phyloP scores from a whole-genome alignment of 805 yeast genomes.

The Yarrowia yakushimensis region DNA sequence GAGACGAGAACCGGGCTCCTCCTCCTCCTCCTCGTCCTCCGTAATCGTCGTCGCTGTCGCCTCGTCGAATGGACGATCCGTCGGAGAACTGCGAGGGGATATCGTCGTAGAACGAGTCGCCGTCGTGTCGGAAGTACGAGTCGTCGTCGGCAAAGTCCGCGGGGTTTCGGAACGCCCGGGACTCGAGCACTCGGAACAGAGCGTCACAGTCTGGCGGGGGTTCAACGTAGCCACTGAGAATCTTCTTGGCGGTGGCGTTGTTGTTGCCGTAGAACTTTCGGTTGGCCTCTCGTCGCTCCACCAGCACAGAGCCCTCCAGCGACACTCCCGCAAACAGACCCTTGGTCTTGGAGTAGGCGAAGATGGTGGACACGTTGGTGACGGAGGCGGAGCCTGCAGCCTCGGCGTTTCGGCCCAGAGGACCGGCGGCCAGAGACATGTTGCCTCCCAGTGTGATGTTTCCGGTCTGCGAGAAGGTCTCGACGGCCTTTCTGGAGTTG shows the following conservation, averaged over 20 bases:
- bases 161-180: constrained; percentile 64
- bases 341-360: constrained; percentile 90
- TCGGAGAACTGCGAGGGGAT: constrained; percentile 67
- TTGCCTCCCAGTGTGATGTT: constrained; percentile 94
- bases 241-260: constrained; percentile 80
- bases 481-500: constrained; percentile 83
- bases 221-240: constrained; percentile 82
- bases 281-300: constrained; percentile 97
- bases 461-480: constrained; percentile 89
- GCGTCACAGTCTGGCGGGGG: constrained; percentile 90
- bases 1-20: constrained; percentile 22
- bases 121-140: constrained; percentile 47
- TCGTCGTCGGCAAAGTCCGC: constrained; percentile 44
- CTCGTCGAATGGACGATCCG: constrained; percentile 37
- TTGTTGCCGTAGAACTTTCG: constrained; percentile 85
- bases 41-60: constrained; percentile 30
- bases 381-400: constrained; percentile 94
- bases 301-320: constrained; percentile 89
- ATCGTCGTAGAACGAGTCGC: constrained; percentile 71
- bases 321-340: constrained; percentile 98
- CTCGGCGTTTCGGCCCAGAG: constrained; percentile 94
- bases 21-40: constrained; percentile 31
- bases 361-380: constrained; percentile 82
- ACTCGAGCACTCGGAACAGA: constrained; percentile 77
- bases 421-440: constrained; percentile 94